phyloP scores from a whole-genome alignment of 352 stramenopile species.

The Pythium graminicola region DNA sequence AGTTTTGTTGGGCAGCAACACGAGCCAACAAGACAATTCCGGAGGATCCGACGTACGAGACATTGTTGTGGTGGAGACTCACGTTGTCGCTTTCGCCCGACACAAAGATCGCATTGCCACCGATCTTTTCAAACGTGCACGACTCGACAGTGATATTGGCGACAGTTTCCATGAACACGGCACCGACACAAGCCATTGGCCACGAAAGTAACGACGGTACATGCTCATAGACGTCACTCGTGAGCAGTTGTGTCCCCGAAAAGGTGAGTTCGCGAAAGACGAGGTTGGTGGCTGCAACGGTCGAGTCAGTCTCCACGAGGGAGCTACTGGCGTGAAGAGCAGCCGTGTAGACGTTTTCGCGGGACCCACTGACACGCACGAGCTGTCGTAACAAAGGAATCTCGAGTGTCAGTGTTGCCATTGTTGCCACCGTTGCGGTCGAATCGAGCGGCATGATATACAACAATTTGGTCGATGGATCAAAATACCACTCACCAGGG shows the following conservation, averaged over 20 bases:
- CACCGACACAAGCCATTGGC: slow-evolving; percentile 50
- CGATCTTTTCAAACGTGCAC: slow-evolving; percentile 64
- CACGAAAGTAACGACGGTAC: slow-evolving; percentile 31
- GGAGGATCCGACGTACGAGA: slow-evolving; percentile 50
- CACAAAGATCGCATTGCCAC: slow-evolving; percentile 62
- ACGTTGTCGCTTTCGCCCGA: slow-evolving; percentile 50
- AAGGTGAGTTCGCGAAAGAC: slow-evolving; percentile 57
- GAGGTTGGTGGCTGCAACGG: slow-evolving; percentile 29
- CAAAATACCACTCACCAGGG: slow-evolving; percentile 65
- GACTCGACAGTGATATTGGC: slow-evolving; percentile 39
- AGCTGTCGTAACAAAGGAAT: slow-evolving; percentile 59
- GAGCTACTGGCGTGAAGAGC: slow-evolving; percentile 36
- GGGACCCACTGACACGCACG: slow-evolving; percentile 47
- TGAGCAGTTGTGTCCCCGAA: slow-evolving; percentile 49
- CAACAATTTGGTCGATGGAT: slow-evolving; percentile 33
- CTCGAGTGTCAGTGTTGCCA: slow-evolving; percentile 34
- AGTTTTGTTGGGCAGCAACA: slow-evolving; percentile 27
- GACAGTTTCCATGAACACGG: slow-evolving; percentile 62
- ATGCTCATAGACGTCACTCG: slow-evolving; percentile 43
- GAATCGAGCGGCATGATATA: slow-evolving; percentile 54
- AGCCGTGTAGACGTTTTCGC: slow-evolving; percentile 43
- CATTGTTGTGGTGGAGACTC: slow-evolving; percentile 58
- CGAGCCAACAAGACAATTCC: slow-evolving; percentile 46
- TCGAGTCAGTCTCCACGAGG: slow-evolving; percentile 43
- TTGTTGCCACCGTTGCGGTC: slow-evolving; percentile 14